Evolutionary conservation across 1,139 yeast species (phyloP), one percentile per base, ranked within the genome.

Genomic region (Spencermartinsiella ligniputridi): DNA sequence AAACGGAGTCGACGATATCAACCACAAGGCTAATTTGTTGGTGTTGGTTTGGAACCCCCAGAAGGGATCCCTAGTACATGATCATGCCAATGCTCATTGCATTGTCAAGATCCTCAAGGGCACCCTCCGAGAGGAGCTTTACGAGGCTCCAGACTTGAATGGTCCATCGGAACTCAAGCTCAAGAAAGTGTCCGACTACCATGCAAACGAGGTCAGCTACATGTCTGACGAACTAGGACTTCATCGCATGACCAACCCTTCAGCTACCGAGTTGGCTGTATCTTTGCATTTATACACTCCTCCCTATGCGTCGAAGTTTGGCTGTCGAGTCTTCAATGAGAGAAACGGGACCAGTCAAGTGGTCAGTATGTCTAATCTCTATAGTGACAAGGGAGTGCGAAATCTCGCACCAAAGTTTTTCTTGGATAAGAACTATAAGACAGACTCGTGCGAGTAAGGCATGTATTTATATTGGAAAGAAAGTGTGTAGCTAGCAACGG

Each of bases 281-380:
- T 76, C 85, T 30, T 70, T 83, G 57, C 92, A 83, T 63, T 71
- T 83, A 46, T 84, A 83, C 65, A 83, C 90, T 12, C 89, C 92
- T 6, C 90, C 92, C 8, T 81, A 82, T 62, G 90, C 90, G 3
- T 70, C 82, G 44, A 69, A 77, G 62, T 78, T 59, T 42, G 89
- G 89, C 6, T 82, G 88, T 58, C 69, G 76, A 48, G 74, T 76
- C 62, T 83, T 77, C 55, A 83, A 80, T 52, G 74, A 74, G 22
- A 57, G 55, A 20, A 72, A 72, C 41, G 84, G 83, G 35, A 68
- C 65, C 49, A 72, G 72, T 55, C 77, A 74, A 49, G 79, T 75
- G 56, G 84, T 80, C 42, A 75, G 75, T 57, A 75, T 80, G 79
- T 70, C 80, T 46, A 78, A 74, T 56, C 71, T 81, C 57, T 81